Percentiles rank a stretch among this genome's conserved stretches.
Evolutionary conservation across 495 filamentous ascomycete genomes (phyloP).

Genomic region (Xylaria bambusicola): DNA sequence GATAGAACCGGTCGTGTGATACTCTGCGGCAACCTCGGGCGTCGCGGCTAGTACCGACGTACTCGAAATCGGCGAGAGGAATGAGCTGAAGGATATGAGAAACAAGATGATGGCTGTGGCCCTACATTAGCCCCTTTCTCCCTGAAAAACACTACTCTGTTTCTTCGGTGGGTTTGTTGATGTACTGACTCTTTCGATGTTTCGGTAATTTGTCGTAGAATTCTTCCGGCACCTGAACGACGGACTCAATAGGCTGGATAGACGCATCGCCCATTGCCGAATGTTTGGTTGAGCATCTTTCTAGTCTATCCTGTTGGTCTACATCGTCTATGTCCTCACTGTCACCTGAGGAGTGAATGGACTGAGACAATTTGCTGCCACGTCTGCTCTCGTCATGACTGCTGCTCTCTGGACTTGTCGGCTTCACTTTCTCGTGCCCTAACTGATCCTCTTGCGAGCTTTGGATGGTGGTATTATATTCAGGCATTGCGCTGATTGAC

Average conservation of each 20-base stretch:
- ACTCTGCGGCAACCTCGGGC: conserved; percentile 66
- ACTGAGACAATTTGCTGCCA: conserved; percentile 13
- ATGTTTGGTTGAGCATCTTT: conserved; percentile 34
- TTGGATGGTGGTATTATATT: background rate
- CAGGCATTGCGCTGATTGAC: conserved; percentile 4
- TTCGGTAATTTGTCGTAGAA: conserved; percentile 46
- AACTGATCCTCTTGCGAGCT: conserved; percentile 1
- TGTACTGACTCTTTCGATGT: conserved; percentile 15
- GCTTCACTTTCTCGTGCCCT: background rate
- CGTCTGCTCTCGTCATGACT: background rate
- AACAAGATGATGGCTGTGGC: conserved; percentile 53
- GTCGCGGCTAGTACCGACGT: conserved; percentile 70
- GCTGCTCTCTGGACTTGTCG: background rate
- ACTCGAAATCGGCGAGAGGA: conserved; percentile 67
- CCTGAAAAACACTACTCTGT: background rate
- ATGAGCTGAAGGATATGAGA: conserved; percentile 66
- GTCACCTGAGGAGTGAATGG: conserved; percentile 21
- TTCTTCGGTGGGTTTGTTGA: background rate
- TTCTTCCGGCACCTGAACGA: conserved; percentile 46
- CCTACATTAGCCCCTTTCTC: background rate
- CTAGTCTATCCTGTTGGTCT: conserved; percentile 21
- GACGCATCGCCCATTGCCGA: conserved; percentile 38
- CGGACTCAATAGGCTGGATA: conserved; percentile 43
- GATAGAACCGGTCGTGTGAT: conserved; percentile 61
- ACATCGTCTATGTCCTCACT: conserved; percentile 20